Base-by-base conservation (phyloP, 129 eudicot species). In the Arctium lappa region DNA sequence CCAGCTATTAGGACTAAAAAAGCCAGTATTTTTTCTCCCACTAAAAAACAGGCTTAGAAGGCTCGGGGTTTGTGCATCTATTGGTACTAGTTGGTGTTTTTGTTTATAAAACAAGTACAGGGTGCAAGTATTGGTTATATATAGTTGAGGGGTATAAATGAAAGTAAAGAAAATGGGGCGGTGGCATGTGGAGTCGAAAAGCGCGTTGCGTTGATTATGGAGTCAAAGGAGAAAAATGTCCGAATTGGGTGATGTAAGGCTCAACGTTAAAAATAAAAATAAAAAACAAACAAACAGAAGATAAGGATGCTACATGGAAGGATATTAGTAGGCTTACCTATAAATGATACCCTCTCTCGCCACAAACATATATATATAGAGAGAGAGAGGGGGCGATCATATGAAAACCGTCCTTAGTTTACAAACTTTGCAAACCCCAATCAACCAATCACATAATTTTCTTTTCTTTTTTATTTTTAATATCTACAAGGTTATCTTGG, bases 301-400 rank as follows among this genome's bases (percentile, higher is more conserved):
- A 84, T 78, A 78, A 84, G 86, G 86, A 84, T 84, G 83, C 86
- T 80, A 72, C 69, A 74, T 80, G 50, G 84, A 53, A 60, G 68
- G 68, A 60, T 60, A 60, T 60, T 60, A 60, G 68, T 16, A 60
- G 68, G 68, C 50, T 60, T 60, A 60, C 68, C 68, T 60, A 60
- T 60, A 60, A 60, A 60, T 16, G 3, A 60, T 60, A 60, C 68
- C 68, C 6, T 16, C 68, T n/a, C 13, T 42, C 1, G 48, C 48
- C 48, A 42, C 5, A 7, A 7, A 5, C 0, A 42, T 1, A 42
- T 4, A 22, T 22, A 22, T 22, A 22, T 22, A 22, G 27, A n/a
- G n/a, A n/a, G n/a, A n/a, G n/a, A n/a, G n/a, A n/a, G 27, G 27
- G 27, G 0, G 27, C 27, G 27, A 22, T 22, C 0, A 22, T 22